Percentiles rank a stretch among this genome's conserved stretches.
Conservation (phyloP, 2,329 filamentous ascomycete species). For the Penicillium carneum region DNA sequence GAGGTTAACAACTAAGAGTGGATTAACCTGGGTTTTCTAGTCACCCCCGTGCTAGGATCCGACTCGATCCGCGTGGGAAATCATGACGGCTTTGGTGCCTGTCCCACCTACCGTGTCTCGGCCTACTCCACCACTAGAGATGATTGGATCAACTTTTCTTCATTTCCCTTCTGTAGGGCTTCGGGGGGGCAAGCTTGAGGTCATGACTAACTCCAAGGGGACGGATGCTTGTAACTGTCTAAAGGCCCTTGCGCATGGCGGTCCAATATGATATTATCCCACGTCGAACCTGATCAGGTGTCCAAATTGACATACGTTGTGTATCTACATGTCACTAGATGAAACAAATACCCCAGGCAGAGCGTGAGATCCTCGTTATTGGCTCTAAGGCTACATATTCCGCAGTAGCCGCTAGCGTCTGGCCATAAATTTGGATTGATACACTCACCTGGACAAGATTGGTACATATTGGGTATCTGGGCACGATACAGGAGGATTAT, state of each 20-base stretch:
- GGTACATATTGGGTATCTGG: not conserved
- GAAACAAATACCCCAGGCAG: conserved; percentile 6
- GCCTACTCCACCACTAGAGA: conserved; percentile 30
- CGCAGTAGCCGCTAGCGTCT: conserved; percentile 17
- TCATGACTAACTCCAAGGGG: not conserved
- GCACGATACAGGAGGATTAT: not conserved
- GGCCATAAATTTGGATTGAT: conserved; percentile 14
- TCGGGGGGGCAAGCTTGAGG: conserved; percentile 4
- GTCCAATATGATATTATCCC: conserved; percentile 6
- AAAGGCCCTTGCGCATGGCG: not conserved
- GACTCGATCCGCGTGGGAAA: conserved; percentile 39
- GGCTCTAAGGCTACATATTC: conserved; percentile 8
- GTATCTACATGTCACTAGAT: conserved; percentile 9
- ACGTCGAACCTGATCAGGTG: conserved; percentile 6
- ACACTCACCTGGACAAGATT: not conserved
- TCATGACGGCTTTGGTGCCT: conserved; percentile 38
- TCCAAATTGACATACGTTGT: not conserved
- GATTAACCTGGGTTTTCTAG: conserved; percentile 23
- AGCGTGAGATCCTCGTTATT: conserved; percentile 9
- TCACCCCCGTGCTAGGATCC: conserved; percentile 36
- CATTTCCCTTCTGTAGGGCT: conserved; percentile 15
- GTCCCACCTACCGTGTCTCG: conserved; percentile 39
- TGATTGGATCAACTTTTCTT: conserved; percentile 29
- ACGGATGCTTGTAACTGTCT: conserved; percentile 5
- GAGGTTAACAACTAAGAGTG: conserved; percentile 14